A percentile compares a stretch with the other conserved stretches of the same genome.
Conservation (phyloP, 2,329 filamentous ascomycete genomes). For the Harringtonia lauricola region DNA sequence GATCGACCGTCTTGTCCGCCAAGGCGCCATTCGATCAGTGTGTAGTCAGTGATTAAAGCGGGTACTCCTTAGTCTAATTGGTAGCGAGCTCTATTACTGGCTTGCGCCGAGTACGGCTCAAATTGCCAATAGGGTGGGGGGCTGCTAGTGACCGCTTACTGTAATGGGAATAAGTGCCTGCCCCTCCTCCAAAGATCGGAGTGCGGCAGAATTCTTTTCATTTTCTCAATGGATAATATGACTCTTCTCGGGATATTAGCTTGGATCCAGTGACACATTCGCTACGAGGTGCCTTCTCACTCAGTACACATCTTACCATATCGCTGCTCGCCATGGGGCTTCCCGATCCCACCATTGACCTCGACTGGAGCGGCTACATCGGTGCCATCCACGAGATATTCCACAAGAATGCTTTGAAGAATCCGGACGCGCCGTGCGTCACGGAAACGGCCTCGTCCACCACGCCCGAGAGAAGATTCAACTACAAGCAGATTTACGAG, state of each 20-base stretch:
- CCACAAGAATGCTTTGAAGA: constrained; percentile 49
- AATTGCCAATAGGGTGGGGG: too few species aligned
- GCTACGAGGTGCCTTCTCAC: too few species aligned
- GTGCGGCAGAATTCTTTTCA: background rate
- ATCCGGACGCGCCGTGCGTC: constrained; percentile 50
- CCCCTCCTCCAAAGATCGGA: background rate
- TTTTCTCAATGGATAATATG: too few species aligned
- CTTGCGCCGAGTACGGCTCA: too few species aligned
- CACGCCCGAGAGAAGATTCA: constrained; percentile 56
- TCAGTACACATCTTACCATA: background rate
- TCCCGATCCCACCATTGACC: constrained; percentile 10
- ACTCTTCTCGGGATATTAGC: background rate
- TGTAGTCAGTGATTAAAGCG: too few species aligned
- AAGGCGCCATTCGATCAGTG: too few species aligned
- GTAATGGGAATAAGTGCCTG: background rate
- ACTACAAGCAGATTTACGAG: constrained; percentile 78
- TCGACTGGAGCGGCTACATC: constrained; percentile 9
- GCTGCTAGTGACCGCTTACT: background rate
- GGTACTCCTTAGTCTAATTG: too few species aligned
- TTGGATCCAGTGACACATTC: background rate
- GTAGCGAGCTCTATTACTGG: too few species aligned
- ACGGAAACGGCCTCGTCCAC: constrained; percentile 33
- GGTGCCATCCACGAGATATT: constrained; percentile 35
- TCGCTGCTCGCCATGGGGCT: background rate
- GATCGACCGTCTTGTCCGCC: too few species aligned